These are phyloP conservation scores for Lolium rigidum DNA, from an alignment of 176 grass and related monocot species.

Conservation along the genomic window DNA sequence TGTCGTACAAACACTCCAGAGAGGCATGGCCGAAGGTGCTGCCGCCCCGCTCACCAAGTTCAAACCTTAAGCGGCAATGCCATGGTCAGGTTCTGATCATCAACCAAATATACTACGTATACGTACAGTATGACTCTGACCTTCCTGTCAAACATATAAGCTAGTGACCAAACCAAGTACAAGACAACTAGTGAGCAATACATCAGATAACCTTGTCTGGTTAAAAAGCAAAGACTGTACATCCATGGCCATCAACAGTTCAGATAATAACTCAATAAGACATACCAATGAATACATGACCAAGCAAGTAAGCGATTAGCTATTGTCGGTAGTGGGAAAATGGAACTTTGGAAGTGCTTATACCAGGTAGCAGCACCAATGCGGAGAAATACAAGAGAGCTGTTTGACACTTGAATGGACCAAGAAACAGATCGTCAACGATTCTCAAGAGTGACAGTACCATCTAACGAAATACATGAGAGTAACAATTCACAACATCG, in stretches of 20 bases:
- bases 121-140: not conserved
- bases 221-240: not conserved
- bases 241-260: not conserved
- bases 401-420: not conserved
- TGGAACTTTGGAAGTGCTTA: not conserved
- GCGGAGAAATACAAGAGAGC: not conserved
- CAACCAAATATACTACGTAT: not conserved
- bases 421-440: not conserved
- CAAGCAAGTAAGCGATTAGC: not conserved
- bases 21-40: not conserved
- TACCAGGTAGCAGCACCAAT: not conserved
- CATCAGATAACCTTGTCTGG: not conserved
- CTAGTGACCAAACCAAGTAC: not conserved
- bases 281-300: not conserved
- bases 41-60: not conserved
- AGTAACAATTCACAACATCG: constrained; percentile 10
- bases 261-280: not conserved
- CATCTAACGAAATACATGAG: not conserved
- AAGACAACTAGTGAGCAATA: not conserved
- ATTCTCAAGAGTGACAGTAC: not conserved
- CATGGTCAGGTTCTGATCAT: not conserved
- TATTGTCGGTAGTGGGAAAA: not conserved
- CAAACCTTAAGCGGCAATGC: not conserved
- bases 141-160: not conserved
- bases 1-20: not conserved